Evolutionary conservation across 768 basidiomycete genomes (phyloP).

Genomic region (Lentinula lateritia): DNA sequence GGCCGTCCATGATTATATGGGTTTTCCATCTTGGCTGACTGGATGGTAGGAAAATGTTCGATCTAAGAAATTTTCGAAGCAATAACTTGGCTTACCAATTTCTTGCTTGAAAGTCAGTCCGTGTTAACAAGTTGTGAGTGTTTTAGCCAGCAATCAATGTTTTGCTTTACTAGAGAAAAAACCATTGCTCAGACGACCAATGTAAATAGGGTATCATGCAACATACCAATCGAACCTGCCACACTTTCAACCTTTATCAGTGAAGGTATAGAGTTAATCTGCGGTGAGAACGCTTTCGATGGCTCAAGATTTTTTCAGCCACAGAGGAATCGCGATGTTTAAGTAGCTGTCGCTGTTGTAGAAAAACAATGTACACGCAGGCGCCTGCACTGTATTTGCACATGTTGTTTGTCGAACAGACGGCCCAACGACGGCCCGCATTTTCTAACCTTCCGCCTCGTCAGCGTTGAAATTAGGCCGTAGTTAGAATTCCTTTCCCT

Average conservation of each 20-base stretch:
- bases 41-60: neutral
- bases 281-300: neutral
- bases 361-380: neutral
- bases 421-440: neutral
- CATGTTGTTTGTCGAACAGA: neutral
- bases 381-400: neutral
- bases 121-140: neutral
- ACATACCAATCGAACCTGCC: neutral
- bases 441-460: neutral
- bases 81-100: neutral
- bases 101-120: neutral
- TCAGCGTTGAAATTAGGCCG: no score
- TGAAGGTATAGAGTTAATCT: neutral
- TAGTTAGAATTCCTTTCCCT: no score
- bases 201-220: neutral
- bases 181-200: neutral
- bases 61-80: neutral
- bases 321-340: no score
- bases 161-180: neutral
- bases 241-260: neutral
- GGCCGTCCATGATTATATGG: slow-evolving; percentile 5
- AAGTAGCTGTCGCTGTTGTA: neutral
- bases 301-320: neutral
- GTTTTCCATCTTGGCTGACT: neutral
- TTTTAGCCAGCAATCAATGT: neutral